Base-by-base conservation (phyloP, 2,329 filamentous ascomycete genomes). In the Aureobasidium melanogenum region DNA sequence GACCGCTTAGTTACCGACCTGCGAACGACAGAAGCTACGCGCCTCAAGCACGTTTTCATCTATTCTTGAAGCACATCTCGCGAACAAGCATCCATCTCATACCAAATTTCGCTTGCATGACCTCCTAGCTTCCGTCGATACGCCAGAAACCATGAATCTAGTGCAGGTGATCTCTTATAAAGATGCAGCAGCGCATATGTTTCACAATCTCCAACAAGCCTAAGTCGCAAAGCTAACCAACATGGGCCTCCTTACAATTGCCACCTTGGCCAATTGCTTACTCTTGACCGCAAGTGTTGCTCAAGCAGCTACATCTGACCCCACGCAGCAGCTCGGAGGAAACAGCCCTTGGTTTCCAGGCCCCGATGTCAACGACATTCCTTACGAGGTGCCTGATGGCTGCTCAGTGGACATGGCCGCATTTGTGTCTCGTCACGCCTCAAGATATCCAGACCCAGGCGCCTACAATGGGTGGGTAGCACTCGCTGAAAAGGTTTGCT, bases 351-450 rank as follows among this genome's bases (percentile, higher is more conserved):
- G 72, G 70, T 72, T 73, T 50, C 51, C 44, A 17, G 62, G 62
- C 43, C 48, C 39, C 8, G 28, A 51, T 24, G 32, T 51, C 8
- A 47, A 55, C 63, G 76, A 73, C 14, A 82, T 87, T 60, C 80
- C 80, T 0, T 73, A 79, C 32, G 75, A 80, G 4, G 74, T 83
- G 1, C 84, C 84, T 0, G 74, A 79, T 1, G 76, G 79, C 46
- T 88, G 85, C 68, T 74, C 73, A 10, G 79, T 88, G 4, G 82
- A 87, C 62, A 80, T 84, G 66, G 84, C 81, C 3, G 81, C 82
- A 5, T 86, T 84, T 63, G 73, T 84, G 36, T 77, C 79, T 1
- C 80, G 84, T 19, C 85, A 87, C 73, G 85, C 85, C 19, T 85
- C 82, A 44, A 77, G 84, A 44, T 88, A 82, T 67, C 84, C 84